A percentile compares a stretch with the other conserved stretches of the same genome.
These are phyloP conservation scores for Excoecaria agallocha DNA, from an alignment of 345 rosid species.

Conservation along the genomic window DNA sequence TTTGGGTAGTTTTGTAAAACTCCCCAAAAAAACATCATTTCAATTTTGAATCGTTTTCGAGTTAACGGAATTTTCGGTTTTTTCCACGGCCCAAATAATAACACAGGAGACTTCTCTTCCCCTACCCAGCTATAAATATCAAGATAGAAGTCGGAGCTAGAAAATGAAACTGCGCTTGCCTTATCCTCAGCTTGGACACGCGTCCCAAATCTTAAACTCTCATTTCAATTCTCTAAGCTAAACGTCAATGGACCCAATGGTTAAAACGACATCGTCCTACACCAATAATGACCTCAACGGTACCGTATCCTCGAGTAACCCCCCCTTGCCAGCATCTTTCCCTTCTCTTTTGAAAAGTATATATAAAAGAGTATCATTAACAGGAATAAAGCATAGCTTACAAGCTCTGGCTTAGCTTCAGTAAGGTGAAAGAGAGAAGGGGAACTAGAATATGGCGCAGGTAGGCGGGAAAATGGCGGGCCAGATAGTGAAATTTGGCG, in stretches of 20 bases:
- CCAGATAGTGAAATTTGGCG: conserved; percentile 59
- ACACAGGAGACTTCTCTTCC: too few relatives aligned
- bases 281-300: background rate
- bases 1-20: too few relatives aligned
- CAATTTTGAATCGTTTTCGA: too few relatives aligned
- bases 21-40: too few relatives aligned
- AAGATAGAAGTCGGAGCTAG: too few relatives aligned
- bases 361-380: background rate
- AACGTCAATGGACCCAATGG: too few relatives aligned
- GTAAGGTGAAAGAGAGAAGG: background rate
- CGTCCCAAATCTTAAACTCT: conserved; percentile 2
- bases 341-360: background rate
- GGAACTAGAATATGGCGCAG: conserved; percentile 36
- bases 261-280: too few relatives aligned
- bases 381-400: too few relatives aligned
- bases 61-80: too few relatives aligned
- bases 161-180: conserved; percentile 1
- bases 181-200: conserved; percentile 12
- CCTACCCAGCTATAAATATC: too few relatives aligned
- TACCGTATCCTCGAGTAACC: background rate
- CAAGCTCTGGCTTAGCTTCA: background rate
- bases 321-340: background rate
- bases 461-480: conserved; percentile 70
- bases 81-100: too few relatives aligned
- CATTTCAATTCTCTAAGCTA: background rate